These are phyloP conservation scores for Gypsophila paniculata DNA, from an alignment of 179 eudicot genomes.

Conservation along the genomic window DNA sequence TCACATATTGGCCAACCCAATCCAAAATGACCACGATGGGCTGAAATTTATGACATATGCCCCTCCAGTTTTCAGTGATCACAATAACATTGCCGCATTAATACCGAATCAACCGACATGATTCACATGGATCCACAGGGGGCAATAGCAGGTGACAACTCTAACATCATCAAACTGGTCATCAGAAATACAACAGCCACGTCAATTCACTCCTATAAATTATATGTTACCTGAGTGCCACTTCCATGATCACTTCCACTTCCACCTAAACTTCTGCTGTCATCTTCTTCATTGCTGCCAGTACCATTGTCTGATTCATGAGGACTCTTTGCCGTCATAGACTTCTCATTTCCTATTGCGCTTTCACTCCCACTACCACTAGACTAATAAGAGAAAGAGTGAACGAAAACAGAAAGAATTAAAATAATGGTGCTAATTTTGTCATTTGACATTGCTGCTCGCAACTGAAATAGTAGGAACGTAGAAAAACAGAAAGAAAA, in stretches of 20 bases:
- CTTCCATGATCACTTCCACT: slow-evolving; percentile 88
- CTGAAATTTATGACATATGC: too few relatives aligned
- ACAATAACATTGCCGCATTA: too few relatives aligned
- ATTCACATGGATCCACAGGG: background rate
- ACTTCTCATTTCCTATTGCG: slow-evolving; percentile 43
- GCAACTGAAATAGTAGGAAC: background rate
- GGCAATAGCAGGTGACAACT: background rate
- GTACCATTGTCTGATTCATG: slow-evolving; percentile 50
- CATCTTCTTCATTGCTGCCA: slow-evolving; percentile 48
- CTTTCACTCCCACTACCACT: slow-evolving; percentile 74
- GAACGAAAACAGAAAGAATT: slow-evolving; percentile 6
- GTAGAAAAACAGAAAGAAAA: background rate
- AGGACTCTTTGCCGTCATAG: slow-evolving; percentile 37
- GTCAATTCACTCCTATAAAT: background rate
- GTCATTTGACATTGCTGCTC: background rate
- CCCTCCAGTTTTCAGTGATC: too few relatives aligned
- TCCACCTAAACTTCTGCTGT: slow-evolving; percentile 53
- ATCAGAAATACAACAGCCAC: background rate
- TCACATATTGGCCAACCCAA: too few relatives aligned
- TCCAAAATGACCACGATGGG: too few relatives aligned
- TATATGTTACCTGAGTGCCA: slow-evolving; percentile 60
- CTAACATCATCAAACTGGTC: slow-evolving; percentile 7
- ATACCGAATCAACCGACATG: background rate
- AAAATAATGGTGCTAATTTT: background rate
- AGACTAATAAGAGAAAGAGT: slow-evolving; percentile 38